Percentiles rank a stretch among this genome's conserved stretches.
Conservation (phyloP, 257 asterid species). For the Ilex asprella region DNA sequence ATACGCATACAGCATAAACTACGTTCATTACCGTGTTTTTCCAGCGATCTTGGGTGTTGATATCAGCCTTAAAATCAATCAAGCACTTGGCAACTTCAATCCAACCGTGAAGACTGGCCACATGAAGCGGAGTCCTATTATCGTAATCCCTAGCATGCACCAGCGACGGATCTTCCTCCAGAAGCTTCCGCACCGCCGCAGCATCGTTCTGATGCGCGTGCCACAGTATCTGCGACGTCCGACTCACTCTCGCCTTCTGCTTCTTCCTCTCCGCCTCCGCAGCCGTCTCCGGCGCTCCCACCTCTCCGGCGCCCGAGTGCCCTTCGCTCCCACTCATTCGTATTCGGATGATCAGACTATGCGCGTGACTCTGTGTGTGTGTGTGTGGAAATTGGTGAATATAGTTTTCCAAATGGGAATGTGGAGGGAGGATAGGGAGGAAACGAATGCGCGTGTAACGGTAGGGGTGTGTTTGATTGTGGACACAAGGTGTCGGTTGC, state of each 20-base stretch:
- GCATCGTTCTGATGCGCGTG: slow-evolving; percentile 93
- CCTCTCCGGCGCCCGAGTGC: slow-evolving; percentile 43
- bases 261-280: slow-evolving; percentile 51
- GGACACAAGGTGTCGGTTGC: no score
- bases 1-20: no score
- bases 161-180: slow-evolving; percentile 74
- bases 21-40: slow-evolving; percentile 55
- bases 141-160: slow-evolving; percentile 91
- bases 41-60: slow-evolving; percentile 99
- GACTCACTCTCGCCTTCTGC: slow-evolving; percentile 76
- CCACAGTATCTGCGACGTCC: slow-evolving; percentile 84
- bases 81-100: slow-evolving; percentile 74
- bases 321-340: slow-evolving; percentile 82
- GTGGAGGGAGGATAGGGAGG: no score
- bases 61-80: slow-evolving; percentile 68
- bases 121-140: slow-evolving; percentile 88
- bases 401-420: no score
- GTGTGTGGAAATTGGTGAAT: no score
- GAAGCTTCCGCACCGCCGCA: slow-evolving; percentile 65
- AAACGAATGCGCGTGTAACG: no score
- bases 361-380: no score
- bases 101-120: slow-evolving; percentile 96
- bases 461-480: no score
- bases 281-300: slow-evolving; percentile 14
- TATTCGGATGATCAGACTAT: no score